Percentiles rank a stretch among this genome's conserved stretches.
phyloP scores from a whole-genome alignment of 345 rosid species.

The Melaleuca quinquenervia region DNA sequence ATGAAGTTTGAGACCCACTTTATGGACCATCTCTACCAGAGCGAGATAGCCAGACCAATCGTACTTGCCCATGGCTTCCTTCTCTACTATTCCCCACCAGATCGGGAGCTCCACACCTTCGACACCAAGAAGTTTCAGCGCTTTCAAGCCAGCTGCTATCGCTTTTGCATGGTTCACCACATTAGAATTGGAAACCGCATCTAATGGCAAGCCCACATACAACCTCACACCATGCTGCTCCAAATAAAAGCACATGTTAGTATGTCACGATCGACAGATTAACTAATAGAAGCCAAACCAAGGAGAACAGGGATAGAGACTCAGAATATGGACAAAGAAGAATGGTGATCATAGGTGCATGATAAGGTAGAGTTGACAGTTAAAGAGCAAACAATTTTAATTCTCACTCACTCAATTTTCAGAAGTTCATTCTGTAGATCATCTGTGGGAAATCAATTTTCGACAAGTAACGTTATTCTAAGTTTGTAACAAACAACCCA shows the following conservation, averaged over 20 bases:
- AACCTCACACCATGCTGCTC: constrained; percentile 50
- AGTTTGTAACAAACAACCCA: not conserved
- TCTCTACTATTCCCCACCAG: constrained; percentile 97
- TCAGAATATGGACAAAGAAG: not conserved
- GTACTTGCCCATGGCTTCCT: constrained; percentile 63
- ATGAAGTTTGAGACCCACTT: constrained; percentile 71
- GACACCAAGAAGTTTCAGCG: constrained; percentile 76
- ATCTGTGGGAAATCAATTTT: not conserved
- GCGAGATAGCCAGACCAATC: constrained; percentile 80
- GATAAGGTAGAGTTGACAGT: not conserved
- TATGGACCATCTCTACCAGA: constrained; percentile 69
- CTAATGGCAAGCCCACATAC: constrained; percentile 82
- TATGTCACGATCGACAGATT: not conserved
- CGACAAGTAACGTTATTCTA: not conserved
- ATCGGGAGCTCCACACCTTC: constrained; percentile 87
- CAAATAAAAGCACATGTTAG: not conserved
- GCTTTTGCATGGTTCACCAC: constrained; percentile 65
- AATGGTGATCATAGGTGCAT: not conserved
- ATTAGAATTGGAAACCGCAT: constrained; percentile 53
- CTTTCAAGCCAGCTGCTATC: constrained; percentile 67
- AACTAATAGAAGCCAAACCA: not conserved
- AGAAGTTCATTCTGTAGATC: not conserved
- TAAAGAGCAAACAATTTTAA: not conserved
- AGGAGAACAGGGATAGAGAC: not conserved
- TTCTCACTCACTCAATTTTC: not conserved